A percentile compares a stretch with the other conserved stretches of the same genome.
phyloP scores from a whole-genome alignment of 495 filamentous ascomycete genomes.

The Aspergillus indologenus region DNA sequence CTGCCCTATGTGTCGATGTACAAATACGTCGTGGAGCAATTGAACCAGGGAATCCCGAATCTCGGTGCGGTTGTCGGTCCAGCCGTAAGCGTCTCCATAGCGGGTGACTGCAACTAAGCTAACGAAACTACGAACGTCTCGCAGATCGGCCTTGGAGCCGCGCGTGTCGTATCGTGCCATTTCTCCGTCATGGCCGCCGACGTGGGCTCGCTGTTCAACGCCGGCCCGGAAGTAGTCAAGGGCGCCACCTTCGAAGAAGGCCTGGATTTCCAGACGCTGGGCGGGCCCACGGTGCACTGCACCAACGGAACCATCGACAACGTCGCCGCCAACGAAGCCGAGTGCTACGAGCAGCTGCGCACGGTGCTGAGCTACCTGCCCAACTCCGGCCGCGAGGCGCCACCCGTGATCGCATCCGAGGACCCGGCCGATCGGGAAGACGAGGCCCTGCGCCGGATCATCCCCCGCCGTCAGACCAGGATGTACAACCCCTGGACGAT shows the following conservation, averaged over 20 bases:
- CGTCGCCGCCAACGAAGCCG: conserved; percentile 55
- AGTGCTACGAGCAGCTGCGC: conserved; percentile 58
- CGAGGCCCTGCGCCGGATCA: conserved; percentile 50
- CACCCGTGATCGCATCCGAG: conserved; percentile 43
- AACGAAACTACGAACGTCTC: too few species aligned
- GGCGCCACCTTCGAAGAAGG: conserved; percentile 60
- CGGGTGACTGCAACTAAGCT: background rate
- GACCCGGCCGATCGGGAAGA: conserved; percentile 49
- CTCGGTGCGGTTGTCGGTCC: conserved; percentile 60
- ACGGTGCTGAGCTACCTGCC: conserved; percentile 55
- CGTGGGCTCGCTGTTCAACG: conserved; percentile 60
- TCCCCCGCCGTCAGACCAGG: conserved; percentile 53
- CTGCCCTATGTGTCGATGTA: conserved; percentile 52
- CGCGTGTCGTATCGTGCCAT: conserved; percentile 57
- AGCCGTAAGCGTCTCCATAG: conserved; percentile 34
- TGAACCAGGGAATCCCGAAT: conserved; percentile 62
- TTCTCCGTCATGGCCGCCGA: conserved; percentile 66
- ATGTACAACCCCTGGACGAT: conserved; percentile 60
- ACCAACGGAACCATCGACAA: conserved; percentile 67
- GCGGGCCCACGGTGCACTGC: conserved; percentile 58
- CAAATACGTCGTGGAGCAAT: conserved; percentile 48
- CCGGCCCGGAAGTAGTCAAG: conserved; percentile 60
- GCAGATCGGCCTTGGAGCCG: conserved; percentile 59
- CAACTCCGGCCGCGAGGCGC: conserved; percentile 51
- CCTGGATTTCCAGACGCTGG: conserved; percentile 52